phyloP scores from a whole-genome alignment of 2,329 filamentous ascomycete genomes.

The Curvularia lunata region DNA sequence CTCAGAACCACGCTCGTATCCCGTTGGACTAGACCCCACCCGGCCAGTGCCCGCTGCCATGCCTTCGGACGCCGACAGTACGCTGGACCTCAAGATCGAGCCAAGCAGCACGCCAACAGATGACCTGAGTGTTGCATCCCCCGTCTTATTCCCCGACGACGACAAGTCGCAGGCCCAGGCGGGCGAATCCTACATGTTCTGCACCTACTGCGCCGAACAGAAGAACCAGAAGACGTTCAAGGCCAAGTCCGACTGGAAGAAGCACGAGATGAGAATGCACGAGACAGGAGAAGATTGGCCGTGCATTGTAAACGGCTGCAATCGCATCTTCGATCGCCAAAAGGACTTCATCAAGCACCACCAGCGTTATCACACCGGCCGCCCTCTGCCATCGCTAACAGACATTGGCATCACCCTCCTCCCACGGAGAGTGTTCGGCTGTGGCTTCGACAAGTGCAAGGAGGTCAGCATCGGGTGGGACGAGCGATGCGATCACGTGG shows the following conservation, averaged over 20 bases:
- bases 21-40: constrained; percentile 42
- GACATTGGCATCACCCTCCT: constrained; percentile 45
- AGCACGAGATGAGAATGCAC: constrained; percentile 49
- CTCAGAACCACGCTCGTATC: constrained; percentile 46
- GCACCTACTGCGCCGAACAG: constrained; percentile 47
- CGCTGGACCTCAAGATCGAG: constrained; percentile 40
- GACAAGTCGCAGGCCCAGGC: constrained; percentile 32
- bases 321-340: constrained; percentile 46
- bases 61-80: constrained; percentile 42
- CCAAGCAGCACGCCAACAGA: constrained; percentile 42
- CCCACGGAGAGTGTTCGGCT: constrained; percentile 46
- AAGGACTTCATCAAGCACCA: constrained; percentile 49
- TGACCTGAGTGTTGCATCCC: constrained; percentile 40
- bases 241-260: constrained; percentile 50
- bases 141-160: constrained; percentile 27
- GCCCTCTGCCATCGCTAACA: constrained; percentile 44
- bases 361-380: constrained; percentile 46
- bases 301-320: constrained; percentile 44
- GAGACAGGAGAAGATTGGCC: constrained; percentile 50
- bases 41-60: constrained; percentile 40
- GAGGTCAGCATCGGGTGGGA: constrained; percentile 50
- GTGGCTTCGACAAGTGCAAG: constrained; percentile 49
- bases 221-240: constrained; percentile 47
- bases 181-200: constrained; percentile 48
- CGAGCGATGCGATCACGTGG: constrained; percentile 48